Evolutionary conservation across 352 stramenopile genomes (phyloP), one percentile per base, ranked within the genome.

Genomic region (Phytophthora sp.): DNA sequence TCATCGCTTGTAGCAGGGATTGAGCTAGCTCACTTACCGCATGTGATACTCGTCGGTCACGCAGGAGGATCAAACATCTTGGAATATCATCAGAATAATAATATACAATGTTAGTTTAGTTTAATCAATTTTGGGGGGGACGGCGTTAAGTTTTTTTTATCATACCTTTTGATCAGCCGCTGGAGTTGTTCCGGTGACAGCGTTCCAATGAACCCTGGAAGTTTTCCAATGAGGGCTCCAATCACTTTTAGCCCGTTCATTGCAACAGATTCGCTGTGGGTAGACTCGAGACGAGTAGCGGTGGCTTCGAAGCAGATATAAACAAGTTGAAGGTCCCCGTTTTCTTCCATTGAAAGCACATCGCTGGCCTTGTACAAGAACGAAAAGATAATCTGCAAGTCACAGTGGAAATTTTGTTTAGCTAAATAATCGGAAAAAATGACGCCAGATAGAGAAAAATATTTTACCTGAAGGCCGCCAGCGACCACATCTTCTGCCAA

Each of bases 241-340:
- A 87, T 44, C 4, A 91, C 68, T 53, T 90, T 91, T 6, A 93
- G 59, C 0, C 79, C 74, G 45, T 73, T 84, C 69, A 90, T 78
- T 16, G 63, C 73, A 12, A 90, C 68, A 21, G 61, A 53, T 47
- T 82, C 71, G 35, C 46, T 74, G 13, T 33, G 46, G 15, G 65
- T 69, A n/a, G 36, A 49, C 18, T 69, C 61, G 2, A 81, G 59
- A 38, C 39, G 42, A 65, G 57, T n/a, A 33, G 44, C n/a, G 7
- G 66, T 70, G 20, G 56, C 36, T 9, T 69, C 57, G 18, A 72
- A 80, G 53, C 71, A 76, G 9, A 50, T 60, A 16, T 33, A 46
- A 59, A 69, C 59, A 52, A 75, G 38, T 52, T 69, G 42, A 7
- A 76, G 20, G 39, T 71, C 59, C 7, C 16, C 18, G 7, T 57